Base-by-base conservation (phyloP, 1,139 yeast species). In the Hyphopichia khmerensis region DNA sequence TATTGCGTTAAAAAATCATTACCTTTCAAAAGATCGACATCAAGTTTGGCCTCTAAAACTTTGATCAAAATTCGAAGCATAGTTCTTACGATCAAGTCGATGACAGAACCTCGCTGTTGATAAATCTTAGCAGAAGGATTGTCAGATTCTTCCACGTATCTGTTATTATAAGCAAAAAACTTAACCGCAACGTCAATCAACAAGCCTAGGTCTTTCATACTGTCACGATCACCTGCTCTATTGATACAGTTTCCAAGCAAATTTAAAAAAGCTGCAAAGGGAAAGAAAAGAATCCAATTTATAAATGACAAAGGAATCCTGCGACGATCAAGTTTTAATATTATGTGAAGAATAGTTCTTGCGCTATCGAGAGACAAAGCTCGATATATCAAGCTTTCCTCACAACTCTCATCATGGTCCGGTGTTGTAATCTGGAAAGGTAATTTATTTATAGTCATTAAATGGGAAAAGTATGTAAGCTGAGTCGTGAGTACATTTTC, bases 401-500 rank as follows among this genome's bases (percentile, higher is more conserved):
- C 44, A 19, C 52, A 50, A 33, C 50, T 46, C 13, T 55, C 52
- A 16, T 50, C 52, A 24, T 43, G 40, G 18, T 56, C 55, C 1
- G 50, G 46, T 3, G 52, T 46, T n/a, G 51, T 37, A 7, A 36
- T 18, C 40, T 51, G 53, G 36, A 63, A 64, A 1, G 74, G 72
- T 16, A 67, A 49, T 30, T 72, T 49, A 48, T 70, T 70, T 36
- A 66, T 62, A 14, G 63, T 57, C 72, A 67, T 62, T 39, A 68
- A 46, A 46, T 70, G 75, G 15, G 59, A 48, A 43, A 69, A 67
- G 48, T 45, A 69, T 0, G 65, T 52, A 30, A 68, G 51, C 34
- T 66, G 69, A 7, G 60, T 46, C 1, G 53, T 51, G 7, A 67
- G 43, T 9, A 60, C 36, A 15, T 47, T 45, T 40, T 62, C 65